Conservation (phyloP, 1,284 basidiomycete genomes). For the Rhizopogon parksii region DNA sequence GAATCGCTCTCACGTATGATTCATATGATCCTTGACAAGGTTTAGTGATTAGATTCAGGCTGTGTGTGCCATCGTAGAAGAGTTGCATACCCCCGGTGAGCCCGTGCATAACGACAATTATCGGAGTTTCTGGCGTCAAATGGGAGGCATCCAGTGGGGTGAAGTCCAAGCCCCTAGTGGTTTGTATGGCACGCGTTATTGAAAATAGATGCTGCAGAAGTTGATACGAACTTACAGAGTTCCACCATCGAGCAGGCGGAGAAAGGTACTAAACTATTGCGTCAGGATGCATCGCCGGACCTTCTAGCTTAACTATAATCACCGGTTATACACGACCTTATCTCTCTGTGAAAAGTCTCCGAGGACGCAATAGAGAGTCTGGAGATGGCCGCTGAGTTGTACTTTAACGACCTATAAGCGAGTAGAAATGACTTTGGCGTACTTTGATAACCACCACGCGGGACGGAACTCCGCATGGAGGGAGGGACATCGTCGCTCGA, state of each 20-base stretch:
- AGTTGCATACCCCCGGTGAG: conserved; percentile 67
- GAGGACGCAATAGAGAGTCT: conserved; percentile 63
- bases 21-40: conserved; percentile 71
- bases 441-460: conserved; percentile 69
- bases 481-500: conserved; percentile 53
- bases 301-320: conserved; percentile 10
- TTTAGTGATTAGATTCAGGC: conserved; percentile 8
- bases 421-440: conserved; percentile 7
- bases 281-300: conserved; percentile 5
- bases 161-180: conserved; percentile 64
- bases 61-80: conserved; percentile 3
- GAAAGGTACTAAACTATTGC: conserved; percentile 38
- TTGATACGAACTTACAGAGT: conserved; percentile 45
- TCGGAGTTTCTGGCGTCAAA: conserved; percentile 61
- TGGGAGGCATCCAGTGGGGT: conserved; percentile 49
- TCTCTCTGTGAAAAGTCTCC: conserved; percentile 73
- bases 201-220: neutral
- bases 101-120: conserved; percentile 82
- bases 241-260: conserved; percentile 63
- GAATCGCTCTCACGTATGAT: conserved; percentile 78
- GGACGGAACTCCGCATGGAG: conserved; percentile 50
- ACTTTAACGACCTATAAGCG: conserved; percentile 8
- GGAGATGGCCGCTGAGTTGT: conserved; percentile 55
- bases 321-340: conserved; percentile 58
- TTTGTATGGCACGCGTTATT: conserved; percentile 2